Conservation (phyloP, 208 protist species). For the Balamuthia mandrillaris region DNA sequence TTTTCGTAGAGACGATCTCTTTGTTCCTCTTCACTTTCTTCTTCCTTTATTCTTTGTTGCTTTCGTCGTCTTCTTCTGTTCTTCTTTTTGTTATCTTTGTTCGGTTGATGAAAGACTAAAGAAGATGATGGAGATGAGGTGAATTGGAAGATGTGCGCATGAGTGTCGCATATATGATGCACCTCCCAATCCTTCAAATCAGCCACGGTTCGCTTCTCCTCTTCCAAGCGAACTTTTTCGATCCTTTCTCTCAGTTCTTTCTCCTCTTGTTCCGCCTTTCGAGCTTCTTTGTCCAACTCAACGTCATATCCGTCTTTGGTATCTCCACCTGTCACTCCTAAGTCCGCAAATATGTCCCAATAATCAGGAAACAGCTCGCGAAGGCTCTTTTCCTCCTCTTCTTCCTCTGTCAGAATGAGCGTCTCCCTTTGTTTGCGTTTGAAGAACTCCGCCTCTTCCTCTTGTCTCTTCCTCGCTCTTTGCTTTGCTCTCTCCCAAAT, state of each 20-base stretch:
- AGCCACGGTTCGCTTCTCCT: too few species aligned
- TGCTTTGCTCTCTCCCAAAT: constrained; percentile 3
- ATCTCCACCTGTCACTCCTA: too few species aligned
- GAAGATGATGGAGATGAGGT: too few species aligned
- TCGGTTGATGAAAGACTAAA: too few species aligned
- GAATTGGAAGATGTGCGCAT: constrained; percentile 2
- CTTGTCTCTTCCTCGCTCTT: constrained; percentile 9
- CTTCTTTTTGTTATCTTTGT: too few species aligned
- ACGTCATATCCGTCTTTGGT: too few species aligned
- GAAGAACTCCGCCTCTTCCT: constrained; percentile 39
- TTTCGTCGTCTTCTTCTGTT: too few species aligned
- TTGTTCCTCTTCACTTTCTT: too few species aligned
- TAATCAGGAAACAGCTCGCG: constrained; percentile 23
- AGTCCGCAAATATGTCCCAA: constrained; percentile 17
- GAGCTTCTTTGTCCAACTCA: not conserved
- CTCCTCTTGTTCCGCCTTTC: not conserved
- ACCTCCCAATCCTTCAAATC: constrained; percentile 40
- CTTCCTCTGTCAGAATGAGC: not conserved
- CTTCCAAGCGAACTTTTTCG: too few species aligned
- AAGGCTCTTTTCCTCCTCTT: constrained; percentile 25
- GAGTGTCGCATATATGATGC: constrained; percentile 7
- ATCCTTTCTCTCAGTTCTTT: too few species aligned
- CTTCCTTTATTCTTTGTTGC: too few species aligned
- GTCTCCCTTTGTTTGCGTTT: not conserved
- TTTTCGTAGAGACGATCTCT: too few species aligned